Percentiles rank a stretch among this genome's conserved stretches.
Conservation (phyloP, 2,329 filamentous ascomycete species). For the Trichophyton rubrum region DNA sequence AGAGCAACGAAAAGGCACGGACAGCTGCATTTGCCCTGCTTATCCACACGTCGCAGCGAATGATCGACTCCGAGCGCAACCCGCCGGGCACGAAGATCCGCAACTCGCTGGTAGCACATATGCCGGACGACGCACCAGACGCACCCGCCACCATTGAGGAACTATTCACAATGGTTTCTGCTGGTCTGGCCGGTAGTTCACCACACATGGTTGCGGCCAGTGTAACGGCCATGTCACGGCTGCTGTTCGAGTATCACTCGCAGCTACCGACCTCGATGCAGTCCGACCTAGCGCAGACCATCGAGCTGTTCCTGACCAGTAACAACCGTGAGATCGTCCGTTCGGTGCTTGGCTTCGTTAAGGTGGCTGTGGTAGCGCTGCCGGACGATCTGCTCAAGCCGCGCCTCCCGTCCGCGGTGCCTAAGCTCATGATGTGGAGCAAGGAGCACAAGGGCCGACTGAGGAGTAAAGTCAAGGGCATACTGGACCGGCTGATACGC, state of each 20-base stretch:
- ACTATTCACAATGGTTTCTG: conserved; percentile 96
- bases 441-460: conserved; percentile 98
- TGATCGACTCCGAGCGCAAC: conserved; percentile 50
- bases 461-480: conserved; percentile 95
- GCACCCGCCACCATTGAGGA: conserved; percentile 78
- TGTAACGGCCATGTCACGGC: conserved; percentile 87
- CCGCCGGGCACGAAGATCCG: conserved; percentile 59
- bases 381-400: conserved; percentile 67
- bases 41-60: conserved; percentile 74
- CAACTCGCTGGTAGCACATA: conserved; percentile 74
- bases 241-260: conserved; percentile 80
- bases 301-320: conserved; percentile 90
- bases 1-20: conserved; percentile 89
- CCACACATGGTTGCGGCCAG: conserved; percentile 96
- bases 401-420: conserved; percentile 63
- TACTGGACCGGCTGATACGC: conserved; percentile 84
- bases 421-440: conserved; percentile 89
- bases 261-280: conserved; percentile 57
- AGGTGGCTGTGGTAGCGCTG: conserved; percentile 81
- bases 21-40: conserved; percentile 82
- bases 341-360: conserved; percentile 89
- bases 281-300: conserved; percentile 77
- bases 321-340: conserved; percentile 96
- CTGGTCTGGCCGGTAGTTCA: conserved; percentile 79
- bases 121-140: conserved; percentile 66